A percentile compares a stretch with the other conserved stretches of the same genome.
Evolutionary conservation across 768 basidiomycete genomes (phyloP).

Genomic region (Mycena filopes): DNA sequence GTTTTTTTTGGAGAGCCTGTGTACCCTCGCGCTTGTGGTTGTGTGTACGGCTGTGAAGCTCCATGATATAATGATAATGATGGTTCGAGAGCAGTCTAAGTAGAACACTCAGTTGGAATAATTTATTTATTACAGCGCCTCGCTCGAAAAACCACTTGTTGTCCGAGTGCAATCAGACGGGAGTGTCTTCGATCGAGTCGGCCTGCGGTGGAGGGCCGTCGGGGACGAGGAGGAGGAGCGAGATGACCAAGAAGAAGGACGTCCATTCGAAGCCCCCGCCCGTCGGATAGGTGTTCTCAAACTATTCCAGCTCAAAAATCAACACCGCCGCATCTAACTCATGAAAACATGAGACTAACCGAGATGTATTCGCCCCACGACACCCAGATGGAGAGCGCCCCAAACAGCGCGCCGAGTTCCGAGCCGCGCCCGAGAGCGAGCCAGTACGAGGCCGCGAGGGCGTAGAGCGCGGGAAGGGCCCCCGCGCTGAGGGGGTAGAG

Average conservation of each 20-base stretch:
- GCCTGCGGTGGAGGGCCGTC: neutral
- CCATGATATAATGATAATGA: too few species aligned
- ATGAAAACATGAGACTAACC: neutral
- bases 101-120: too few species aligned
- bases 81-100: too few species aligned
- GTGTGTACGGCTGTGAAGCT: too few species aligned
- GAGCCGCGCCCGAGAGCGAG: neutral
- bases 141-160: too few species aligned
- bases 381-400: conserved; percentile 18
- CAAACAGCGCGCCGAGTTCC: conserved; percentile 19
- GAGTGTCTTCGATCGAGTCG: neutral
- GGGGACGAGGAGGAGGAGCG: conserved; percentile 14
- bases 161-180: too few species aligned
- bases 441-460: conserved; percentile 19
- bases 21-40: too few species aligned
- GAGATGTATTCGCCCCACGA: conserved; percentile 8
- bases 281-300: too few species aligned
- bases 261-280: conserved; percentile 1
- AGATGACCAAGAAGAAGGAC: conserved; percentile 5
- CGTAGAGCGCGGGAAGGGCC: conserved; percentile 20
- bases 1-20: too few species aligned
- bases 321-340: neutral
- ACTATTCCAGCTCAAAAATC: neutral
- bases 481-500: conserved; percentile 14
- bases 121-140: too few species aligned